These are phyloP conservation scores for Parsonsia alboflavescens DNA, from an alignment of 257 asterid species.

Conservation along the genomic window DNA sequence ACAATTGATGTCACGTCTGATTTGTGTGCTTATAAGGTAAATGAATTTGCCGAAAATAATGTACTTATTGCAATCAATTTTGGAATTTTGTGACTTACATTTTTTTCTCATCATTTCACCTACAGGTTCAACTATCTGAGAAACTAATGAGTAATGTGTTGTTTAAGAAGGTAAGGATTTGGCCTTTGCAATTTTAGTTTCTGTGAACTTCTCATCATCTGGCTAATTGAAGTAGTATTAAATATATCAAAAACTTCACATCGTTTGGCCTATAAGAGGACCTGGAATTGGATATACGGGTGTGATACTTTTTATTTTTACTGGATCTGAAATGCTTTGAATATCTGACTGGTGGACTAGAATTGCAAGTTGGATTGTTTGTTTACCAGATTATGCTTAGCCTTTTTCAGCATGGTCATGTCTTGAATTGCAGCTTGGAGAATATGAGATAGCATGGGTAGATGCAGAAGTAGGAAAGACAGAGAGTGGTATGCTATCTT, in stretches of 20 bases:
- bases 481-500: conserved; percentile 58
- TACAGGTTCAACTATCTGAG: conserved; percentile 92
- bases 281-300: not conserved
- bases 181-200: not conserved
- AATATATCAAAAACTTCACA: not conserved
- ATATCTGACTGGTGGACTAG: not conserved
- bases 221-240: not conserved
- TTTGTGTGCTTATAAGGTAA: conserved; percentile 92
- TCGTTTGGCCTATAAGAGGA: conserved; percentile 5
- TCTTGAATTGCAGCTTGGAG: conserved; percentile 68
- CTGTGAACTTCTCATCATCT: not conserved
- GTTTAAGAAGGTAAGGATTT: conserved; percentile 72
- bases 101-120: conserved; percentile 16
- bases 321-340: not conserved
- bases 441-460: conserved; percentile 92
- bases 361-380: not conserved
- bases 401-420: conserved; percentile 1
- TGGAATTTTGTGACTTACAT: conserved; percentile 21
- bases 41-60: conserved; percentile 16
- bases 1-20: conserved; percentile 96
- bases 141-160: conserved; percentile 82
- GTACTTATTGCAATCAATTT: conserved; percentile 12
- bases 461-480: conserved; percentile 91
- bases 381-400: not conserved
- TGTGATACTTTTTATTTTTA: not conserved